Evolutionary conservation across 345 rosid species (phyloP).

Genomic region (Salix viminalis): DNA sequence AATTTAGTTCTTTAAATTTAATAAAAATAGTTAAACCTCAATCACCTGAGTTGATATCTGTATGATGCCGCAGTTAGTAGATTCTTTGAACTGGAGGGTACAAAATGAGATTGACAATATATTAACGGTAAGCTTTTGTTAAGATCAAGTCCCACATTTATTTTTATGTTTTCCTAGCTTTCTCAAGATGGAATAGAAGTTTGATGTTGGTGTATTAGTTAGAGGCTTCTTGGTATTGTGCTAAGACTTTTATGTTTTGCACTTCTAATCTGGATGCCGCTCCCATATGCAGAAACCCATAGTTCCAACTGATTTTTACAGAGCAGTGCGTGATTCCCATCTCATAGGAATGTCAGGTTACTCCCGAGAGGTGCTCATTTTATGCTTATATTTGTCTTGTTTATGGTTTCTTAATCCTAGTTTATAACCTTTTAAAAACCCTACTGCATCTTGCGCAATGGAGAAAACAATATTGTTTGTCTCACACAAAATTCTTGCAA

Average conservation of each 20-base stretch:
- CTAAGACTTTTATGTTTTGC: background rate
- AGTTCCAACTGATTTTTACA: constrained; percentile 64
- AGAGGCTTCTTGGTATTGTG: background rate
- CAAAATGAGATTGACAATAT: constrained; percentile 79
- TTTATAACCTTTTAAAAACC: background rate
- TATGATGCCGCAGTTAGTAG: constrained; percentile 62
- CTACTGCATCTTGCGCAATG: background rate
- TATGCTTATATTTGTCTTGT: constrained; percentile 7
- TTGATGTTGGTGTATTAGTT: background rate
- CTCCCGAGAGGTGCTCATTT: constrained; percentile 71
- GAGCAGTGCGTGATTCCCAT: constrained; percentile 77
- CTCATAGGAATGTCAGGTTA: constrained; percentile 93
- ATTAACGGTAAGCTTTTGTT: constrained; percentile 51
- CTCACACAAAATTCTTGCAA: background rate
- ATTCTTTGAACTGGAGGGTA: constrained; percentile 80
- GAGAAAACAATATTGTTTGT: background rate
- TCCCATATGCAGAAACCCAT: constrained; percentile 69
- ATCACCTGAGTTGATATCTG: constrained; percentile 3
- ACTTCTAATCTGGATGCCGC: constrained; percentile 10
- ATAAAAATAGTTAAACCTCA: constrained; percentile 10
- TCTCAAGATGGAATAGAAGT: background rate
- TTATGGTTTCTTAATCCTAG: background rate
- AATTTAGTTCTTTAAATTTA: background rate
- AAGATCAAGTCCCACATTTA: background rate
- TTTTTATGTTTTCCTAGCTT: background rate